Evolutionary conservation across 441 rosid genomes (phyloP).

Genomic region (Pelargonium australe): DNA sequence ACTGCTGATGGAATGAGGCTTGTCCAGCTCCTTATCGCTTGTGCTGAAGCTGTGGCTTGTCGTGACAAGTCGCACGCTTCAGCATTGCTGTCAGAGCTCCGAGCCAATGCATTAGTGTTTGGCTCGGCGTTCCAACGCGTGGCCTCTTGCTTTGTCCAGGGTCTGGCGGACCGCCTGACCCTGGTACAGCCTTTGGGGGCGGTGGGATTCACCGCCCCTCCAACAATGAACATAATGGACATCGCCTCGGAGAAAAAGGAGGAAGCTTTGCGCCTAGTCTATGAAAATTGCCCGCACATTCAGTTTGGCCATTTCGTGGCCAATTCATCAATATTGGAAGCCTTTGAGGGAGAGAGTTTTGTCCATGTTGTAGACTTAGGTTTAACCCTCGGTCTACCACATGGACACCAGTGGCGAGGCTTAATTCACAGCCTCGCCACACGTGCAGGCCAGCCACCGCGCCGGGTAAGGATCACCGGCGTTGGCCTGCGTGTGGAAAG

Average conservation of each 20-base stretch:
- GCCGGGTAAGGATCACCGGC: slow-evolving; percentile 41
- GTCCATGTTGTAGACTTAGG: slow-evolving; percentile 62
- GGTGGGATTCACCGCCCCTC: slow-evolving; percentile 18
- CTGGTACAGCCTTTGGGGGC: slow-evolving; percentile 44
- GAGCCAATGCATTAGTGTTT: slow-evolving; percentile 42
- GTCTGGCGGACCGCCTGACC: slow-evolving; percentile 42
- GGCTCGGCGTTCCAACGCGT: slow-evolving; percentile 61
- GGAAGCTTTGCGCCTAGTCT: slow-evolving; percentile 50
- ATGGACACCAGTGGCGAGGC: slow-evolving; percentile 50
- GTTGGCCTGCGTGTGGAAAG: slow-evolving; percentile 35
- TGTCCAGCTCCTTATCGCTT: slow-evolving; percentile 49
- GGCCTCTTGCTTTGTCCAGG: slow-evolving; percentile 64
- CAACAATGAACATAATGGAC: slow-evolving; percentile 35
- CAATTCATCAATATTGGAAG: slow-evolving; percentile 54
- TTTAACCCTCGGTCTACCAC: slow-evolving; percentile 50
- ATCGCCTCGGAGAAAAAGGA: slow-evolving; percentile 37
- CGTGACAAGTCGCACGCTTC: slow-evolving; percentile 51
- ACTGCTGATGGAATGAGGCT: slow-evolving; percentile 41
- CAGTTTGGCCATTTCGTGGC: slow-evolving; percentile 55
- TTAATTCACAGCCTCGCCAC: slow-evolving; percentile 47
- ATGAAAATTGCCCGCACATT: slow-evolving; percentile 52
- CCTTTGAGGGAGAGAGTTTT: slow-evolving; percentile 70
- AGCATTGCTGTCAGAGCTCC: slow-evolving; percentile 41
- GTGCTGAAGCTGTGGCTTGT: slow-evolving; percentile 67
- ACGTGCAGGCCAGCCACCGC: slow-evolving; percentile 32